phyloP scores from a whole-genome alignment of 305 asterid genomes.

The Lippia alba region DNA sequence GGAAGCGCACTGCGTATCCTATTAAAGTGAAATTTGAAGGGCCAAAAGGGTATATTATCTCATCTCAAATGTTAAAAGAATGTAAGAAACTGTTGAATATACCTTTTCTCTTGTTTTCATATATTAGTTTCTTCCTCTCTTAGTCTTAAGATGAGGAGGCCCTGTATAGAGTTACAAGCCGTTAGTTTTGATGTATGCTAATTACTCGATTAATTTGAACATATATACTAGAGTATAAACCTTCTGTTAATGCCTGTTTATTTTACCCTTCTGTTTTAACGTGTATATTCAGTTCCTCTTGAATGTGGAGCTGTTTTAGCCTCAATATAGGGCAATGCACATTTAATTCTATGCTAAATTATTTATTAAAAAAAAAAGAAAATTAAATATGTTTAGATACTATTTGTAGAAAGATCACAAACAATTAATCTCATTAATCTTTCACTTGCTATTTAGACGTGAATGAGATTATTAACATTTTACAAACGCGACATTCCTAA shows the following conservation, averaged over 20 bases:
- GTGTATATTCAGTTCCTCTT: not conserved
- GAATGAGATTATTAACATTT: no score
- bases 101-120: constrained; percentile 25
- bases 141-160: constrained; percentile 39
- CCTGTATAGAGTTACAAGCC: constrained; percentile 48
- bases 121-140: constrained; percentile 32
- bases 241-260: not conserved
- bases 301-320: not conserved
- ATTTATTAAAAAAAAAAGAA: not conserved
- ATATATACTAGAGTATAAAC: constrained; percentile 24
- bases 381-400: no score
- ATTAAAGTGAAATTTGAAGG: constrained; percentile 23
- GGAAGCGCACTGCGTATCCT: constrained; percentile 32
- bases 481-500: no score
- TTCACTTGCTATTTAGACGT: no score
- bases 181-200: constrained; percentile 47
- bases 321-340: not conserved
- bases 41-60: constrained; percentile 12
- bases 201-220: constrained; percentile 43
- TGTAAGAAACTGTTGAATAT: constrained; percentile 31
- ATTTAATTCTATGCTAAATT: not conserved
- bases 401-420: not conserved
- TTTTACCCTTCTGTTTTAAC: constrained; percentile 6
- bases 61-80: constrained; percentile 7
- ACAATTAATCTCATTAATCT: not conserved